A percentile compares a stretch with the other conserved stretches of the same genome.
These are phyloP conservation scores for Nymphaea colorata DNA, from an alignment of 164 flowering plant genomes.

Conservation along the genomic window DNA sequence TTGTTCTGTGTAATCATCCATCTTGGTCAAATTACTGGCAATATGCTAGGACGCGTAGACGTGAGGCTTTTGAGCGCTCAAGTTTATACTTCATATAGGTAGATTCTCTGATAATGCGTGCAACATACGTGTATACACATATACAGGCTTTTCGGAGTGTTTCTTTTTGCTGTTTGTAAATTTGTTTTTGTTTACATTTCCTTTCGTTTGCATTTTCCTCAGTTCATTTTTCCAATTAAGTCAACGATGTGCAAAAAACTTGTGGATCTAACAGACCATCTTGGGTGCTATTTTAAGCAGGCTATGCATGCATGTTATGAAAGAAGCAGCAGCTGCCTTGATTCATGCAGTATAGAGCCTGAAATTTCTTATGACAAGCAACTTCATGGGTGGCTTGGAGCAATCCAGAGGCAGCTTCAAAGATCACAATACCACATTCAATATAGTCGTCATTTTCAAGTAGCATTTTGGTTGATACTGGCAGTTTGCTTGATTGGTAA, in stretches of 20 bases:
- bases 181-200: too few relatives aligned
- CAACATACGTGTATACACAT: too few relatives aligned
- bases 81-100: too few relatives aligned
- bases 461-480: constrained; percentile 27
- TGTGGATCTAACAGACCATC: constrained; percentile 4
- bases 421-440: constrained; percentile 82
- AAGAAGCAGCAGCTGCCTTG: constrained; percentile 60
- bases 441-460: constrained; percentile 52
- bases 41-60: too few relatives aligned
- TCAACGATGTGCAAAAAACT: neutral
- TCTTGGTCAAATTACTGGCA: too few relatives aligned
- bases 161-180: too few relatives aligned
- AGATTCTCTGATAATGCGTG: too few relatives aligned
- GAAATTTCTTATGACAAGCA: constrained; percentile 66
- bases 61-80: too few relatives aligned
- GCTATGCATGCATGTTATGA: constrained; percentile 53
- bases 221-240: too few relatives aligned
- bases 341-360: constrained; percentile 16
- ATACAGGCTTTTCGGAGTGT: too few relatives aligned
- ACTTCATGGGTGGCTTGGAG: constrained; percentile 77
- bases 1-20: too few relatives aligned
- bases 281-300: constrained; percentile 8
- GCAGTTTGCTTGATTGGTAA: constrained; percentile 56
- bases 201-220: too few relatives aligned
- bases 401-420: constrained; percentile 68